Conservation (phyloP, 257 asterid species). For the Solanum verrucosum region DNA sequence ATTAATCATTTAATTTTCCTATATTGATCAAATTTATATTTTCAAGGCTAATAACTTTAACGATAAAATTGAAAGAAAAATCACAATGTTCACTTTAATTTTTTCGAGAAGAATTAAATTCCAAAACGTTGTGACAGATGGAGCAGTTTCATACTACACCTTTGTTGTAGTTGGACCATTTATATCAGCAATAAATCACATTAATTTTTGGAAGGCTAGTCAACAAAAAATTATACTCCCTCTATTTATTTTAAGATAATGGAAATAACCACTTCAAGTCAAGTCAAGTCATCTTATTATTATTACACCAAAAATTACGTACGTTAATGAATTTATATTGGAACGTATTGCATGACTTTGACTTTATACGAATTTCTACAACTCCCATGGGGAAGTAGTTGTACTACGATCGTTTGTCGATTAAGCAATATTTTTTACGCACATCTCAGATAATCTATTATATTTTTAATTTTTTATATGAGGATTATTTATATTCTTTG, state of each 20-base stretch:
- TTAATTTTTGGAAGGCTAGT: not conserved
- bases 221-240: not conserved
- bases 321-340: not conserved
- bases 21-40: too few relatives aligned
- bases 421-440: too few relatives aligned
- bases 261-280: not conserved
- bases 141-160: not conserved
- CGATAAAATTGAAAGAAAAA: not conserved
- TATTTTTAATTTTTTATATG: too few relatives aligned
- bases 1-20: too few relatives aligned
- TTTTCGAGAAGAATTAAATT: not conserved
- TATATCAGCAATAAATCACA: not conserved
- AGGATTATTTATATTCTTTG: too few relatives aligned
- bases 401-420: rapidly evolving
- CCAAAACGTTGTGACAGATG: not conserved
- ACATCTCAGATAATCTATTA: rapidly evolving
- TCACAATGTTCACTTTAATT: not conserved
- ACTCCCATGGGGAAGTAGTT: not conserved
- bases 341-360: not conserved
- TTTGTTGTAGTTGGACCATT: not conserved
- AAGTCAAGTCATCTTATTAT: not conserved
- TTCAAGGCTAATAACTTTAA: too few relatives aligned
- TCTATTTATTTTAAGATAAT: too few relatives aligned
- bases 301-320: not conserved
- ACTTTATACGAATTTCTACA: not conserved